Evolutionary conservation across 108 stramenopile species (phyloP).

Genomic region (Fragilariopsis cylindrus): DNA sequence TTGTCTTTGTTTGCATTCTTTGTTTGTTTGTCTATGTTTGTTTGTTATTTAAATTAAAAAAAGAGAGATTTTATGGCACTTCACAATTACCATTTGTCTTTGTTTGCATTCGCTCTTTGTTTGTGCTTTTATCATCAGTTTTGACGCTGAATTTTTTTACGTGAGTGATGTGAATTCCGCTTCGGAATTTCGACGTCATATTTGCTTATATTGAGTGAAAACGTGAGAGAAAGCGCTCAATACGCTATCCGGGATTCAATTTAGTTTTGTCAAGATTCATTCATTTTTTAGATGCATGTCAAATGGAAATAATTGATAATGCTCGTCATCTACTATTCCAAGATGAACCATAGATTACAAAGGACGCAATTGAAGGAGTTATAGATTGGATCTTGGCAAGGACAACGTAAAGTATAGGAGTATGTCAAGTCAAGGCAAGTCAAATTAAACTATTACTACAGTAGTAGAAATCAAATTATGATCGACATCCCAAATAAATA

Average conservation of each 20-base stretch:
- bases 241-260: no score
- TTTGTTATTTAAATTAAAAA: not conserved
- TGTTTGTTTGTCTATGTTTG: not conserved
- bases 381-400: conserved; percentile 25
- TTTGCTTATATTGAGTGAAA: no score
- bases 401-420: no score
- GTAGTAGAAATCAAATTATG: no score
- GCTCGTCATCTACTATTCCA: conserved; percentile 36
- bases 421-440: no score
- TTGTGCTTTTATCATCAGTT: not conserved
- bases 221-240: no score
- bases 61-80: not conserved
- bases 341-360: conserved; percentile 26
- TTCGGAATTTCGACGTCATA: no score
- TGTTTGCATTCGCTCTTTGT: no score
- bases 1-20: not conserved
- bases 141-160: not conserved
- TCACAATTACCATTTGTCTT: not conserved
- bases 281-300: no score
- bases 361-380: not conserved
- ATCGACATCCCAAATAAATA: no score
- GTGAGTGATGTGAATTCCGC: not conserved
- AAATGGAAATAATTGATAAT: conserved; percentile 15
- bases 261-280: no score
- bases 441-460: no score